Evolutionary conservation across 2,329 filamentous ascomycete genomes (phyloP).

Genomic region (Aspergillus pseudoterreus): DNA sequence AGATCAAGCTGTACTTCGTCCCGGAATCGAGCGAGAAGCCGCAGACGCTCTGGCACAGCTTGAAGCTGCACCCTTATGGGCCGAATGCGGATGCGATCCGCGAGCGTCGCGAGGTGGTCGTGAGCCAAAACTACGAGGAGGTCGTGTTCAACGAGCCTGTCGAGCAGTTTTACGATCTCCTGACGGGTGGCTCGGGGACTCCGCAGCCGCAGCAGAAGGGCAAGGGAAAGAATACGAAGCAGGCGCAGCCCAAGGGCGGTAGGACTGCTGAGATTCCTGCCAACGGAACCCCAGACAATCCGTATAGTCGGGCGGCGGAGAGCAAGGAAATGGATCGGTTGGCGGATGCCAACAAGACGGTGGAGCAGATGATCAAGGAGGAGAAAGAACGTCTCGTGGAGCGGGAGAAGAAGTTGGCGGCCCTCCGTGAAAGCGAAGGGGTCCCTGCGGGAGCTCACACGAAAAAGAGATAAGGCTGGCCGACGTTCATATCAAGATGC

Average conservation of each 20-base stretch:
- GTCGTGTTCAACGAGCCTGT: slow-evolving; percentile 97
- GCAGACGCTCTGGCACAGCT: slow-evolving; percentile 88
- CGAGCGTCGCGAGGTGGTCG: slow-evolving; percentile 61
- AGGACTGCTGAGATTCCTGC: slow-evolving; percentile 73
- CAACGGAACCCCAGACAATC: slow-evolving; percentile 62
- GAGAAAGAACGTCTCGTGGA: slow-evolving; percentile 61
- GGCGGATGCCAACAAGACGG: slow-evolving; percentile 56
- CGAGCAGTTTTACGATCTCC: slow-evolving; percentile 81
- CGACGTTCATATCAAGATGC: no score
- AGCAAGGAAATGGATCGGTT: slow-evolving; percentile 63
- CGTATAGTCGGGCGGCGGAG: slow-evolving; percentile 71
- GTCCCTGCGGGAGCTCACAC: slow-evolving; percentile 28
- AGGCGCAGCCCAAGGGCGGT: slow-evolving; percentile 49
- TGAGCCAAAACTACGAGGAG: slow-evolving; percentile 83
- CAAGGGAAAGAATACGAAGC: slow-evolving; percentile 54
- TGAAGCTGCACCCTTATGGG: slow-evolving; percentile 88
- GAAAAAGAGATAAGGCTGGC: slow-evolving; percentile 38
- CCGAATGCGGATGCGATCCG: slow-evolving; percentile 70
- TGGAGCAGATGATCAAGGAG: slow-evolving; percentile 59
- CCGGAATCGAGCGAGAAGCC: slow-evolving; percentile 87
- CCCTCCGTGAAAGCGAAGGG: slow-evolving; percentile 44
- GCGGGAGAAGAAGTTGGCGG: slow-evolving; percentile 59
- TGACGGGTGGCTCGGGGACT: slow-evolving; percentile 66
- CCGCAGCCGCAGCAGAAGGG: slow-evolving; percentile 52
- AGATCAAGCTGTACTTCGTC: slow-evolving; percentile 90